phyloP scores from a whole-genome alignment of 176 grass and related monocot species.

The Oryza longistaminata region DNA sequence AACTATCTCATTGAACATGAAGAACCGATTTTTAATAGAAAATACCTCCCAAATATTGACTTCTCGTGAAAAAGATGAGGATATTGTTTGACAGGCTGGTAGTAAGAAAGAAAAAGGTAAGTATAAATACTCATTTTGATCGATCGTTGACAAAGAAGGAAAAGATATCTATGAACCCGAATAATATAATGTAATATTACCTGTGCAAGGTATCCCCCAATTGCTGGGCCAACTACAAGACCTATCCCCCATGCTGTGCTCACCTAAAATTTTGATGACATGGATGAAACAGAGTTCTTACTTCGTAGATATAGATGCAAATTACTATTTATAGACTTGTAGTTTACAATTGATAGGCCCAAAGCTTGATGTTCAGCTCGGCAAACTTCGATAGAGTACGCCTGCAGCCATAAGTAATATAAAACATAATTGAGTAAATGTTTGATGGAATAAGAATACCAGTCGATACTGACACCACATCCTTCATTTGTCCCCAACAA shows the following conservation, averaged over 20 bases:
- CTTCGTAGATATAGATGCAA: too few species aligned
- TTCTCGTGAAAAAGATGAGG: slow-evolving; percentile 53
- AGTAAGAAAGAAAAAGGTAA: background rate
- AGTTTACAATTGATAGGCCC: slow-evolving; percentile 64
- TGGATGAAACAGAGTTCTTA: slow-evolving; percentile 20
- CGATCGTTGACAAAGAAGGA: too few species aligned
- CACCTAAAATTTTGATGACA: slow-evolving; percentile 35
- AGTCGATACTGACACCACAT: background rate
- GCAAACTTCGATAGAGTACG: slow-evolving; percentile 79
- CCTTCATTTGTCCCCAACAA: background rate
- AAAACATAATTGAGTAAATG: background rate
- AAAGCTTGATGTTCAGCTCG: slow-evolving; percentile 66
- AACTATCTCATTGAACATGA: background rate
- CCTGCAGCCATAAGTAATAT: slow-evolving; percentile 40
- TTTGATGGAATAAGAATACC: background rate
- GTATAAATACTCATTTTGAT: background rate
- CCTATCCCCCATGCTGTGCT: slow-evolving; percentile 70
- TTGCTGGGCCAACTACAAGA: slow-evolving; percentile 73
- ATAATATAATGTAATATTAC: slow-evolving; percentile 32
- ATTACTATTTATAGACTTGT: background rate
- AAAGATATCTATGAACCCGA: background rate
- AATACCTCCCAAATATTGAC: slow-evolving; percentile 70
- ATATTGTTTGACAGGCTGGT: slow-evolving; percentile 75
- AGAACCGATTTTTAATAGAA: background rate
- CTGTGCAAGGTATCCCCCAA: slow-evolving; percentile 72